phyloP scores from a whole-genome alignment of 2,329 filamentous ascomycete genomes.

The Fragosphaeria purpurea region DNA sequence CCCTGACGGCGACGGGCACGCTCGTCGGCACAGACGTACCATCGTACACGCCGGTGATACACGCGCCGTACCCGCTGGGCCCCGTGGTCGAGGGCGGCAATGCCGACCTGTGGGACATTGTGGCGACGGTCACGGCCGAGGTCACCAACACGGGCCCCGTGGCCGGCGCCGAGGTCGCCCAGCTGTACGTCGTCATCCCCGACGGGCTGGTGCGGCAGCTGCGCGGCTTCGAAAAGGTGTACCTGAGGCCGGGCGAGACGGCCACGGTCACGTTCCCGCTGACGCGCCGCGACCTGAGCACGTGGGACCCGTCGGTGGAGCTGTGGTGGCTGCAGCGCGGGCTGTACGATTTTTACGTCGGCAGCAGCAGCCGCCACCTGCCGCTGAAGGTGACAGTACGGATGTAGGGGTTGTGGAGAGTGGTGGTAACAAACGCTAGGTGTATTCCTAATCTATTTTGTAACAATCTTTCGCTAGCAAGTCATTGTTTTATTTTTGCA shows the following conservation, averaged over 20 bases:
- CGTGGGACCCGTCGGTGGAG: constrained; percentile 53
- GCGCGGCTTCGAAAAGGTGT: constrained; percentile 54
- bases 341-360: constrained; percentile 30
- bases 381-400: constrained; percentile 21
- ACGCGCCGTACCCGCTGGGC: constrained; percentile 1
- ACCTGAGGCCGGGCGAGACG: constrained; percentile 32
- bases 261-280: constrained; percentile 40
- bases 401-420: too few species aligned
- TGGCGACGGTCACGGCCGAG: constrained; percentile 26
- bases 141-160: constrained; percentile 31
- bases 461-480: too few species aligned
- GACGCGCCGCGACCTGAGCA: constrained; percentile 54
- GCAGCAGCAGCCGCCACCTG: constrained; percentile 32
- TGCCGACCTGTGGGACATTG: constrained; percentile 29
- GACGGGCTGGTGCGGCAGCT: constrained; percentile 34
- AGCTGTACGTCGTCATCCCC: constrained; percentile 18
- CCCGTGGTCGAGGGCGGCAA: constrained; percentile 11
- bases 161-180: constrained; percentile 16
- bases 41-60: too few species aligned
- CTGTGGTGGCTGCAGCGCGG: constrained; percentile 45
- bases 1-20: background rate
- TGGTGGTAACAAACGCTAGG: too few species aligned
- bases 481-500: too few species aligned
- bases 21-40: too few species aligned
- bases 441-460: too few species aligned